Base-by-base conservation (phyloP, 2,329 filamentous ascomycete species). In the Penicillium capsulatum region DNA sequence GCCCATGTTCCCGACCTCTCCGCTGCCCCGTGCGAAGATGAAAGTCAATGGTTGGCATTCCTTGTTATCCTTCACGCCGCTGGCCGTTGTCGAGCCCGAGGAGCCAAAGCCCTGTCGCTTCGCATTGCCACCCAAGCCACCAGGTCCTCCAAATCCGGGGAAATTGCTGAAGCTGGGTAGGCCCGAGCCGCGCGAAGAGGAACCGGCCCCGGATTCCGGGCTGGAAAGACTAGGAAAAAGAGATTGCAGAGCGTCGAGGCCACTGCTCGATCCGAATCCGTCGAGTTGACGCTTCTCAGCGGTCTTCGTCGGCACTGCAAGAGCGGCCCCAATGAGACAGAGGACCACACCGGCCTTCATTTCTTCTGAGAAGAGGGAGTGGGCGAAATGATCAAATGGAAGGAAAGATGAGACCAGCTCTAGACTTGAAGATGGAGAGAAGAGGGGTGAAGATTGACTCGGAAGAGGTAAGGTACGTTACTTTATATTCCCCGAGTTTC, bases 21-120 rank as follows among this genome's bases (percentile, higher is more conserved):
- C 54, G 2, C 65, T 70, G 13, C 68, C 68, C 19, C 68, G 66
- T 11, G 68, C 68, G 38, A 68, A 71, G 36, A 70, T 65, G 36
- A 70, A 58, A 2, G 68, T 70, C 47, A 70, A 45, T 2, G 61
- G 59, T 33, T 68, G 60, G 55, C 68, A 71, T 51, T 58, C 64
- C 14, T 44, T 55, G 42, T 66, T 63, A 28, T 63, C 50, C 7
- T 54, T 58, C 22, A 71, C 58, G 7, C 65, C 67, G 44, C 69
- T 69, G 32, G 36, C 30, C 31, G 65, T 63, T 6, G 55, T 60
- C n/a, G n/a, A n/a, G n/a, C n/a, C n/a, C n/a, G n/a, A n/a, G n/a
- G n/a, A n/a, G 7, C 16, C 14, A n/a, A 15, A 7, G 6, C 16
- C 20, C n/a, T 31, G 38, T 17, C 40, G 34, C 14, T 50, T 54